Conservation (phyloP, 2,329 filamentous ascomycete genomes). For the Alternaria incomplexa region DNA sequence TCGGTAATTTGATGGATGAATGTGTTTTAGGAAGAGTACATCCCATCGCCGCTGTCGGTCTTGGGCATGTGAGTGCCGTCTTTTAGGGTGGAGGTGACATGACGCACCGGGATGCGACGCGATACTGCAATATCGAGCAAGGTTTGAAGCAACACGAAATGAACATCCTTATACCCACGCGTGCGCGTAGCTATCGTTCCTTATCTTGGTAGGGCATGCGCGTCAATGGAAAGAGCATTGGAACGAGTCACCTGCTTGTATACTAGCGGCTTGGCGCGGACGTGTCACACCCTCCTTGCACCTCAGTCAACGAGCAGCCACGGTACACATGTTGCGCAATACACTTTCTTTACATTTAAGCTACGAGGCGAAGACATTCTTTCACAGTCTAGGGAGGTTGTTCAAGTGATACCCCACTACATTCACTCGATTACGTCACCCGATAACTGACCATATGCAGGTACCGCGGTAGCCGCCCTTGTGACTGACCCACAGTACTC, state of each 20-base stretch:
- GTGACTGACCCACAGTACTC: conserved; percentile 2
- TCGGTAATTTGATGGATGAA: background rate
- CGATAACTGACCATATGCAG: conserved; percentile 4
- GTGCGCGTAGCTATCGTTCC: background rate
- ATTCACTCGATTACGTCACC: conserved; percentile 1
- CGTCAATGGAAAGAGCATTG: conserved; percentile 1
- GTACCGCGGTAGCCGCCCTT: conserved; percentile 10
- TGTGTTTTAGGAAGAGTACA: background rate
- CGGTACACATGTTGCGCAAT: background rate
- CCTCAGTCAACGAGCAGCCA: conserved; percentile 3
- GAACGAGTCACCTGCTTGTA: conserved; percentile 1
- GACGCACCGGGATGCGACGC: background rate
- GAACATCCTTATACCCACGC: background rate
- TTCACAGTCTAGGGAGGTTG: background rate
- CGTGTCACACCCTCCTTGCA: conserved; percentile 11
- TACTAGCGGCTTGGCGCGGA: conserved; percentile 16
- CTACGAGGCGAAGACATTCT: background rate
- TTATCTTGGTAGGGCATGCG: background rate
- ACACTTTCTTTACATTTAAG: background rate
- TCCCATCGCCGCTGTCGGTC: background rate
- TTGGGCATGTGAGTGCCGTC: background rate
- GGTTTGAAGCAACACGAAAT: background rate
- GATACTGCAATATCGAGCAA: background rate
- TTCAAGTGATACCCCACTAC: background rate
- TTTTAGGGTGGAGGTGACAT: background rate